Base-by-base conservation (phyloP, 345 rosid species). In the Euphorbia lathyris region DNA sequence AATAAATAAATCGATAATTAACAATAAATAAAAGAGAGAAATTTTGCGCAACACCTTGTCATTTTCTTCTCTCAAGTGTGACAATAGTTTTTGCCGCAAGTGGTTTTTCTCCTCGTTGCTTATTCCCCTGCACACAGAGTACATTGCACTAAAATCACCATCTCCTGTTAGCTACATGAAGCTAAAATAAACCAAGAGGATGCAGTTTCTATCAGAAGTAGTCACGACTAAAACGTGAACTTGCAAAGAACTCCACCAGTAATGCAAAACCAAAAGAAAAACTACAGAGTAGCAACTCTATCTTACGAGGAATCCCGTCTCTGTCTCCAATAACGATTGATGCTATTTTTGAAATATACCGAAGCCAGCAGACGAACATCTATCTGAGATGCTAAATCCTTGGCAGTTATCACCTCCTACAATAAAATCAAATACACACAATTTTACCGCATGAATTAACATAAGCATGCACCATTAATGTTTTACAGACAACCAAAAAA, bases 291-390 rank as follows among this genome's bases (percentile, higher is more conserved):
- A 17, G 25, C 4, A 52, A 20, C 20, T 62, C 60, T 5, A 47
- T 51, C 90, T 86, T 79, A 92, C 97, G 78, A 68, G 26, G 92
- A 76, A 77, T 87, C 90, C 66, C 97, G 90, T 73, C 99, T 81
- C 71, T 70, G 86, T 80, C 96, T 88, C 99, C 99, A 95, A 56
- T 90, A 82, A 22, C 98, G 96, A 68, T 77, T 90, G 47, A 92
- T 81, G 77, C 99, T 87, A 65, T 95, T 95, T 78, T 92, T 95
- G 68, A 95, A 90, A 78, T 92, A 92, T 10, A 92, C 98, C 12
- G 97, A 84, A 25, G 99, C 98, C 93, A 90, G 79, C 74, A 95
- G 75, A n/a, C 99, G 80, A 78, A 95, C 90, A 73, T 90, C 97
- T 58, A 86, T 92, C 55, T 88, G 99, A 64, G 92, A 80, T 14